Percentiles rank a stretch among this genome's conserved stretches.
Conservation (phyloP, 352 stramenopile species). For the Phytophthora rubi region DNA sequence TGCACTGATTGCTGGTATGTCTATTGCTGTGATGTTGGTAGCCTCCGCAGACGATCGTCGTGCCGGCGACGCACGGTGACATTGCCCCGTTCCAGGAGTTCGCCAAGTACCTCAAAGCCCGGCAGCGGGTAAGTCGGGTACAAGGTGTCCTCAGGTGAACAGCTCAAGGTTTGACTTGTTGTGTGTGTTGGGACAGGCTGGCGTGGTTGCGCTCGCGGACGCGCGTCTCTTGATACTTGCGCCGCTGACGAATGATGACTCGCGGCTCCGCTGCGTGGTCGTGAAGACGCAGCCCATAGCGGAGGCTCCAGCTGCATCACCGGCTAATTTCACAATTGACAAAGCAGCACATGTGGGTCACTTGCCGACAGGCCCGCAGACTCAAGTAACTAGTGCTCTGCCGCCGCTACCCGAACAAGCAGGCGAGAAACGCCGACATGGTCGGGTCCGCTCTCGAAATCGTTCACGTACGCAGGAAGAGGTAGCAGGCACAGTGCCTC, state of each 20-base stretch:
- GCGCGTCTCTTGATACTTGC: conserved; percentile 61
- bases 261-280: conserved; percentile 57
- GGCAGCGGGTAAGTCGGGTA: conserved; percentile 48
- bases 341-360: conserved; percentile 19
- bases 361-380: not conserved
- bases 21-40: conserved; percentile 22
- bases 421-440: conserved; percentile 16
- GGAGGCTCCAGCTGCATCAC: conserved; percentile 18
- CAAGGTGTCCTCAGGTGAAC: not conserved
- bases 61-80: conserved; percentile 32
- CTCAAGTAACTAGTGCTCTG: conserved; percentile 8
- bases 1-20: conserved; percentile 3
- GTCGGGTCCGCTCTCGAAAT: conserved; percentile 19
- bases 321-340: conserved; percentile 35
- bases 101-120: conserved; percentile 54
- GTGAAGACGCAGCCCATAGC: conserved; percentile 44
- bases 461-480: conserved; percentile 18
- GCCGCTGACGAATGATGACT: conserved; percentile 47
- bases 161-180: not conserved
- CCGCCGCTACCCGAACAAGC: conserved; percentile 5
- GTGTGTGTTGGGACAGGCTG: conserved; percentile 44
- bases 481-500: not conserved
- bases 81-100: conserved; percentile 52
- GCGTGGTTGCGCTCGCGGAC: conserved; percentile 53
- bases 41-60: conserved; percentile 61